phyloP scores from a whole-genome alignment of 495 filamentous ascomycete species.

The Aspergillus coremiiformis region DNA sequence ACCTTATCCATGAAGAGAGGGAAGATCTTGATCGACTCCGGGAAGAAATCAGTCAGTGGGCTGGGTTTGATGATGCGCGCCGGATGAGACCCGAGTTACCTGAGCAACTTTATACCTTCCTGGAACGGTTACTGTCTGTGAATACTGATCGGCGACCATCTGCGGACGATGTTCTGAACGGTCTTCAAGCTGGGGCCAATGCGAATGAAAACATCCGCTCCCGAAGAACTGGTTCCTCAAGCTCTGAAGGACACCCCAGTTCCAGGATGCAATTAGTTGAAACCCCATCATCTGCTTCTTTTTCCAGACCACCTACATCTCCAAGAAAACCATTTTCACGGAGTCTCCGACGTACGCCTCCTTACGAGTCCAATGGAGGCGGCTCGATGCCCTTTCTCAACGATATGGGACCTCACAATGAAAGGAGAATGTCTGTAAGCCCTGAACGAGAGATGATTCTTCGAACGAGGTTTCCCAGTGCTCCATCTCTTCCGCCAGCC shows the following conservation, averaged over 20 bases:
- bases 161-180: constrained; percentile 78
- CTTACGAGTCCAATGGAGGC: constrained; percentile 22
- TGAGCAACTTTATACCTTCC: constrained; percentile 73
- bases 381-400: constrained; percentile 15
- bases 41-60: constrained; percentile 79
- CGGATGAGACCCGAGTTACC: constrained; percentile 74
- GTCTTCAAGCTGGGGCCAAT: constrained; percentile 64
- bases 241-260: constrained; percentile 48
- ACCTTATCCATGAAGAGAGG: constrained; percentile 74
- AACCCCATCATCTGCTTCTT: constrained; percentile 25
- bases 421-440: constrained; percentile 17
- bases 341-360: constrained; percentile 25
- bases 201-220: constrained; percentile 48
- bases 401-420: constrained; percentile 10
- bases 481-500: constrained; percentile 20
- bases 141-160: constrained; percentile 71
- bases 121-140: constrained; percentile 72
- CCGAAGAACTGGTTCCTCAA: constrained; percentile 37
- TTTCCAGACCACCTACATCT: constrained; percentile 25
- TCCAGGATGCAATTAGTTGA: constrained; percentile 53
- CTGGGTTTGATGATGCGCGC: constrained; percentile 72
- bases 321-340: constrained; percentile 25
- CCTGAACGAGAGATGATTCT: constrained; percentile 35
- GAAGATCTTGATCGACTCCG: constrained; percentile 88
- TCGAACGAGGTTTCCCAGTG: constrained; percentile 26